These are phyloP conservation scores for Gyromitra esculenta DNA, from an alignment of 2,329 filamentous ascomycete genomes.

Conservation along the genomic window DNA sequence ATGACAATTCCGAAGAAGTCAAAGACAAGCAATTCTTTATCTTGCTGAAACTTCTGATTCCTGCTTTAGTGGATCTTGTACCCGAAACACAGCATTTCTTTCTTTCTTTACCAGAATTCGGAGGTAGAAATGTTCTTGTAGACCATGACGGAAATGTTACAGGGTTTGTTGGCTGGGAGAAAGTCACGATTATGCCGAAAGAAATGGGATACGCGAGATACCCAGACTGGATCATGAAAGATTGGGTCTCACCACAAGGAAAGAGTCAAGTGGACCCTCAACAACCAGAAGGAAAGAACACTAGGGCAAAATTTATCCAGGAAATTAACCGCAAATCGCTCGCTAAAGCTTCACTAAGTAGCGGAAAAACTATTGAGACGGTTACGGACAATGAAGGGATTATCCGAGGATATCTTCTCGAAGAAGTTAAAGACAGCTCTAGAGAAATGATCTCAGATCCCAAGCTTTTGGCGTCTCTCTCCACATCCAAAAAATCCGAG, in stretches of 20 bases:
- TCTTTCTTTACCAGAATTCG: conserved; percentile 34
- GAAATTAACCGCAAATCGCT: conserved; percentile 28
- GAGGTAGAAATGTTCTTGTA: conserved; percentile 39
- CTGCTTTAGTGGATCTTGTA: conserved; percentile 24
- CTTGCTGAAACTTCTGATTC: conserved; percentile 31
- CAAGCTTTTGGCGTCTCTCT: not conserved
- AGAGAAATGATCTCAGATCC: not conserved
- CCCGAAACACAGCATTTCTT: conserved; percentile 16
- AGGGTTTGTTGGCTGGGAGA: conserved; percentile 42
- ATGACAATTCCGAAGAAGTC: not conserved
- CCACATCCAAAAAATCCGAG: not conserved
- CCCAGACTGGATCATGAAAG: conserved; percentile 44
- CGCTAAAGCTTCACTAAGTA: conserved; percentile 14
- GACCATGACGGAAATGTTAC: conserved; percentile 44
- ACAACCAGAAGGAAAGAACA: not conserved
- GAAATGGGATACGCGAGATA: conserved; percentile 44
- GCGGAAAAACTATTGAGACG: conserved; percentile 14
- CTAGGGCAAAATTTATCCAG: not conserved
- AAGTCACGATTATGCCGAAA: conserved; percentile 42
- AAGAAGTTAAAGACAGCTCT: conserved; percentile 7
- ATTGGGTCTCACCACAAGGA: conserved; percentile 36
- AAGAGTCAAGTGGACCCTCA: not conserved
- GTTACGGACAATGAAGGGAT: conserved; percentile 16
- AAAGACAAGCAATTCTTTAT: conserved; percentile 27
- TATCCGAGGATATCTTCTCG: conserved; percentile 20